Conservation (phyloP, 257 asterid species). For the Salvia hispanica region DNA sequence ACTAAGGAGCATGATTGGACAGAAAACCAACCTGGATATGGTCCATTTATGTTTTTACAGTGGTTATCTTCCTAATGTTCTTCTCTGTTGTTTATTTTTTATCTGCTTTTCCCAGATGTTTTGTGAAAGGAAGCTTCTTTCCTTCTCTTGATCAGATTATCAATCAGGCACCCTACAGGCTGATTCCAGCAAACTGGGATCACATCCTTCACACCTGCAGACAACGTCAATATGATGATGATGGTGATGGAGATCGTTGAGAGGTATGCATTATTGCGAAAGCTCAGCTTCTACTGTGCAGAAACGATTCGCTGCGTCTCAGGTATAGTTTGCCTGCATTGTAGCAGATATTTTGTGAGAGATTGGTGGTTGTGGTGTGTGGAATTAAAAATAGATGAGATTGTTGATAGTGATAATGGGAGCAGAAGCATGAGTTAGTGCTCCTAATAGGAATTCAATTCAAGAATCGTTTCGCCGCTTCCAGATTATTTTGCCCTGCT, state of each 20-base stretch:
- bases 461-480: conserved; percentile 28
- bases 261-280: too few species aligned
- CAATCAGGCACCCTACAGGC: background rate
- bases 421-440: conserved; percentile 7
- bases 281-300: too few species aligned
- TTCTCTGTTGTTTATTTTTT: background rate
- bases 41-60: conserved; percentile 50
- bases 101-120: background rate
- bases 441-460: conserved; percentile 4
- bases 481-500: background rate
- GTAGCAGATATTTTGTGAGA: background rate
- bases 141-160: background rate
- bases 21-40: conserved; percentile 36
- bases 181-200: too few species aligned
- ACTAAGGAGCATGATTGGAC: conserved; percentile 6
- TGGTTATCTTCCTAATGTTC: conserved; percentile 46
- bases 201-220: too few species aligned
- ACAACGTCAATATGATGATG: too few species aligned
- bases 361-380: background rate
- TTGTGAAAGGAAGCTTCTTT: background rate
- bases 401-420: background rate
- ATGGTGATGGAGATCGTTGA: too few species aligned
- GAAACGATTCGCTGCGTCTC: background rate
- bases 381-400: background rate
- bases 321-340: background rate